Evolutionary conservation across 2,329 filamentous ascomycete species (phyloP), one percentile per base, ranked within the genome.

Genomic region (Endoconidiophora laricicola): DNA sequence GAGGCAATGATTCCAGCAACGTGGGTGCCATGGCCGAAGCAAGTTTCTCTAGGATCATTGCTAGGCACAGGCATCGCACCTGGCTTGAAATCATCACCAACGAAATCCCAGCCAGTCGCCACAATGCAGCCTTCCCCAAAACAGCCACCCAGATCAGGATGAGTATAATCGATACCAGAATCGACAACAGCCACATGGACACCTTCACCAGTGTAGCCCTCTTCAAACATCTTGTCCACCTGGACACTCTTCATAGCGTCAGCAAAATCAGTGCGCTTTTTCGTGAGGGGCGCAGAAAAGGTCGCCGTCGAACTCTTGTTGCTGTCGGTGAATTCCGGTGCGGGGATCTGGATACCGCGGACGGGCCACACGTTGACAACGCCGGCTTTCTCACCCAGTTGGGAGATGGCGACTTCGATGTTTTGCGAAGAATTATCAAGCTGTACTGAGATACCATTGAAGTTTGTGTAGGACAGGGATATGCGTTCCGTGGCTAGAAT

Each of bases 81-180:
- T 74, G 56, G 75, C 72, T 23, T 73, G 59, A 71, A 76, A 44
- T 63, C 63, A 49, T 80, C 74, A n/a, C 76, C 76, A 16, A 78
- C 70, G 37, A 78, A 64, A 55, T 78, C 76, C 26, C 65, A 66
- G n/a, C 79, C 78, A 52, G 69, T 72, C 2, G 67, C 65, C n/a
- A 82, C 73, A 36, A 79, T 64, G 55, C 71, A 79, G 7, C 69
- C 74, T 1, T 66, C 57, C 2, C 78, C 79, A 58, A 80, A 81
- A 57, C 78, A 78, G 44, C 76, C 76, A 36, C 79, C 79, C 0
- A 82, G 69, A 20, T 74, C 74, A 1, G 76, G 73, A 56, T 81
- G 78, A 0, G 63, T 69, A 57, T 80, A 81, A 58, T 82, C 78
- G 42, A 79, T 60, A 3, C 60, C 59, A 0, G 56, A 58, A 52